Conservation (phyloP, 164 flowering plant genomes). For the grape (Vitis vinifera) region ASM3070453v1 NC_081815.1:1181001-1181500, state of each 20-base stretch:
- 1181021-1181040: constrained; percentile 31
- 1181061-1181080: constrained; percentile 21
- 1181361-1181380: too few species aligned
- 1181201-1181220: too few species aligned
- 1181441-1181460: too few species aligned
- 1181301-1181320: too few species aligned
- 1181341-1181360: too few species aligned
- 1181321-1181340: too few species aligned
- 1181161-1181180: constrained; percentile 51
- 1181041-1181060: constrained; percentile 35
- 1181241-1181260: neutral
- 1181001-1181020: constrained; percentile 34
- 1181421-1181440: too few species aligned
- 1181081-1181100: constrained; percentile 44
- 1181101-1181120: constrained; percentile 38
- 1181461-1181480: too few species aligned
- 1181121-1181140: constrained; percentile 8
- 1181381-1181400: too few species aligned
- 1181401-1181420: too few species aligned
- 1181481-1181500: too few species aligned
- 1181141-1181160: constrained; percentile 83
- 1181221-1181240: neutral
- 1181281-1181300: neutral
- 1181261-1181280: neutral
- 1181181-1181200: neutral